Conservation (phyloP, 768 basidiomycete genomes). For the Cystobasidium ongulense region DNA sequence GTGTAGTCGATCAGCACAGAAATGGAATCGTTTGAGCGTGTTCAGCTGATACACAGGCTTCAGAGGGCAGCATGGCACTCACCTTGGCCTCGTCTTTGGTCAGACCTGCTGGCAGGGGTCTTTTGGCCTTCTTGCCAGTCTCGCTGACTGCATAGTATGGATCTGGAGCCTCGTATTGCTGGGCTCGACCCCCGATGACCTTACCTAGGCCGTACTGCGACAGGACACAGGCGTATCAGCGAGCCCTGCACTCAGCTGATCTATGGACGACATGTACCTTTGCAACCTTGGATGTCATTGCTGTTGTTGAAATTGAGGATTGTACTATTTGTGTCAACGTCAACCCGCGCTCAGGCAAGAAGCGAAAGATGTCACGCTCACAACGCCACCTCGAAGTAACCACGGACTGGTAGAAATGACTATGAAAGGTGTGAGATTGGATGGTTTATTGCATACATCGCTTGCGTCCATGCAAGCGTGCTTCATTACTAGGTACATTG, state of each 20-base stretch:
- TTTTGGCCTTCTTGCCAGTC: conserved; percentile 6
- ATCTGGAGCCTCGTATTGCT: conserved; percentile 9
- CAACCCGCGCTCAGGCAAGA: too few species aligned
- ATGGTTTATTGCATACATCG: not conserved
- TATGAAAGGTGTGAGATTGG: not conserved
- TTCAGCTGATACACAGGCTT: not conserved
- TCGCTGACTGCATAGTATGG: conserved; percentile 22
- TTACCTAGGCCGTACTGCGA: not conserved
- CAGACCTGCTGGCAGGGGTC: conserved; percentile 11
- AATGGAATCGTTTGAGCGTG: too few species aligned
- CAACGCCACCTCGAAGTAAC: too few species aligned
- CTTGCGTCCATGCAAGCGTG: not conserved
- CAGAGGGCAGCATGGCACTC: not conserved
- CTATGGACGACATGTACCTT: not conserved
- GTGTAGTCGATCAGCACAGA: not conserved
- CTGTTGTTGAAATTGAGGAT: too few species aligned
- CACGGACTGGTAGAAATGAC: too few species aligned
- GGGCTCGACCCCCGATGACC: not conserved
- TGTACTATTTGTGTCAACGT: too few species aligned
- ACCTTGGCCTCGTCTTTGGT: conserved; percentile 13
- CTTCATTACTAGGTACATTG: not conserved
- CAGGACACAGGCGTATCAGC: not conserved
- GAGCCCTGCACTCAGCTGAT: not conserved
- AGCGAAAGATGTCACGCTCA: too few species aligned
- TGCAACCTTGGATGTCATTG: not conserved